These are phyloP conservation scores for Fusarium tuaranense DNA, from an alignment of 2,329 filamentous ascomycete species.

Conservation along the genomic window DNA sequence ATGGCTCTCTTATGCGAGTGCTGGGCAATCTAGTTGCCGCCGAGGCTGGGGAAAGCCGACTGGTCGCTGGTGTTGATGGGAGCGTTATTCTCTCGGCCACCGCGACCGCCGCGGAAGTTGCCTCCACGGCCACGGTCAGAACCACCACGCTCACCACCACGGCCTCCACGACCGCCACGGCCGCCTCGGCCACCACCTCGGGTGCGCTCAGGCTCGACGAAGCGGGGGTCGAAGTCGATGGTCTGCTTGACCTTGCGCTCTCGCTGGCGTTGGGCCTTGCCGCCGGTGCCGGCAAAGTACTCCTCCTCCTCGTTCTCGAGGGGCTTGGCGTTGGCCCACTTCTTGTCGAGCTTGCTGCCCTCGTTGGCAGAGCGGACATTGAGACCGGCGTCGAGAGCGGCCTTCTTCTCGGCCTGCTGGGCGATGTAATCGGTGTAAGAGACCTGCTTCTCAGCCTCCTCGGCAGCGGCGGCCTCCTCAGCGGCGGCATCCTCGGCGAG, in stretches of 20 bases:
- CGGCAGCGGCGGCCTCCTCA: constrained; percentile 59
- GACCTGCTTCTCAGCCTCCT: constrained; percentile 83
- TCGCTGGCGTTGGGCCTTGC: constrained; percentile 87
- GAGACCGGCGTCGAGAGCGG: constrained; percentile 71
- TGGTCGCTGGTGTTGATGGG: constrained; percentile 69
- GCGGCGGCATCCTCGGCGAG: constrained; percentile 61
- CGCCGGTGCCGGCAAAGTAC: constrained; percentile 79
- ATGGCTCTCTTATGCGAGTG: constrained; percentile 22
- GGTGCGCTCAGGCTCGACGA: constrained; percentile 75
- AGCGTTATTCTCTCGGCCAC: constrained; percentile 45
- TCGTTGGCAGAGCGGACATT: constrained; percentile 93
- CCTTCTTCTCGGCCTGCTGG: constrained; percentile 78
- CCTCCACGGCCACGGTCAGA: constrained; percentile 50
- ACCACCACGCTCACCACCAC: constrained; percentile 59
- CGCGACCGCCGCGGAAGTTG: constrained; percentile 38
- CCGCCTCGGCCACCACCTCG: constrained; percentile 64
- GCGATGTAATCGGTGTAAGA: constrained; percentile 91
- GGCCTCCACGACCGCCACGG: constrained; percentile 55
- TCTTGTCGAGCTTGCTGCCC: constrained; percentile 87
- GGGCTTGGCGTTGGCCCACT: constrained; percentile 88
- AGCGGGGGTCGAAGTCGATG: constrained; percentile 89
- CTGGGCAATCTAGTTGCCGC: constrained; percentile 58
- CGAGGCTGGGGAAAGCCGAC: constrained; percentile 71
- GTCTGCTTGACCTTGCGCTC: constrained; percentile 93
- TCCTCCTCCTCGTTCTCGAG: constrained; percentile 77